Evolutionary conservation across 2,329 filamentous ascomycete genomes (phyloP).

Genomic region (Pyrenophora graminea): DNA sequence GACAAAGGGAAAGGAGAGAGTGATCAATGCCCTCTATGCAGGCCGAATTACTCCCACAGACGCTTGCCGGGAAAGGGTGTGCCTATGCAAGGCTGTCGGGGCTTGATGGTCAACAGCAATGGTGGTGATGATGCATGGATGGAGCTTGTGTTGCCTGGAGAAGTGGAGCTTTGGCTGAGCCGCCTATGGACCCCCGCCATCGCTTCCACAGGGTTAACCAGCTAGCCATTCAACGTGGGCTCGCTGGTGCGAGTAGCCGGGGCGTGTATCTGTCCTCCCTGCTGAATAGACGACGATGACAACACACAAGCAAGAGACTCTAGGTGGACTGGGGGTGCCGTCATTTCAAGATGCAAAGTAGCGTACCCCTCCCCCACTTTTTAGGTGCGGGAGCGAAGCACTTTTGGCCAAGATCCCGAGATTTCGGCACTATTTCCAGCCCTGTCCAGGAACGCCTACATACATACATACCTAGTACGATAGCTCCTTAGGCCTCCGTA

Average conservation of each 20-base stretch:
- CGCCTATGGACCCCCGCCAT: slow-evolving; percentile 10
- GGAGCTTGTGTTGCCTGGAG: slow-evolving; percentile 26
- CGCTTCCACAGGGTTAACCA: neutral
- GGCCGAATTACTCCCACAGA: slow-evolving; percentile 1
- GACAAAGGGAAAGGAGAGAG: neutral
- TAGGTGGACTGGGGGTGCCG: slow-evolving; percentile 2
- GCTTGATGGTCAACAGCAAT: slow-evolving; percentile 4
- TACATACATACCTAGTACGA: neutral
- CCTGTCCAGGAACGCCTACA: slow-evolving; percentile 19
- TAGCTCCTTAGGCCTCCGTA: slow-evolving; percentile 15
- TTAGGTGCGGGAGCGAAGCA: slow-evolving; percentile 8
- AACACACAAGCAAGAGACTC: neutral
- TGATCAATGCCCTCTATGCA: slow-evolving; percentile 2
- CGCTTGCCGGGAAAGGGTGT: slow-evolving; percentile 18
- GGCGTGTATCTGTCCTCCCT: neutral
- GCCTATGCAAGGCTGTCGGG: slow-evolving; percentile 18
- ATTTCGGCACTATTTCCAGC: slow-evolving; percentile 17
- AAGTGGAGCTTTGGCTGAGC: slow-evolving; percentile 17
- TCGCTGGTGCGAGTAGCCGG: neutral
- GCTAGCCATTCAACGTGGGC: neutral
- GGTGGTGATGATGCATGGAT: slow-evolving; percentile 9
- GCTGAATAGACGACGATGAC: neutral
- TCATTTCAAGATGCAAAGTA: slow-evolving; percentile 3
- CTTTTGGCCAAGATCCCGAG: slow-evolving; percentile 15
- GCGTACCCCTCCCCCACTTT: slow-evolving; percentile 24